These are phyloP conservation scores for Speleostelium caveatum DNA, from an alignment of 78 protist species.

Conservation along the genomic window DNA sequence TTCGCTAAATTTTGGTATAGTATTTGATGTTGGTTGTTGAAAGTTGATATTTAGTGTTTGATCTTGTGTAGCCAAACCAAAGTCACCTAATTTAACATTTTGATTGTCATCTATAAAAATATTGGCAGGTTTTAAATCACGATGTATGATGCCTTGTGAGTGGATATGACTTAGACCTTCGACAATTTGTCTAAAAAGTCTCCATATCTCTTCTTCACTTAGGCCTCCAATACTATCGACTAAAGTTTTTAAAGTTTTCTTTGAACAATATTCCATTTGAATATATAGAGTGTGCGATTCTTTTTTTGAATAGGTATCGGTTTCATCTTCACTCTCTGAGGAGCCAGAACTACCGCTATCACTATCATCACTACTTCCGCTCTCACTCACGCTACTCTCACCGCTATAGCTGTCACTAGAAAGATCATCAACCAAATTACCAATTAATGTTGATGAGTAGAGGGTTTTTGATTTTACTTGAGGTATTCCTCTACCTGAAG, in stretches of 20 bases:
- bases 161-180: constrained; percentile 85
- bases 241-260: constrained; percentile 59
- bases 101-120: constrained; percentile 81
- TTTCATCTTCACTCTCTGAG: not conserved
- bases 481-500: too few species aligned
- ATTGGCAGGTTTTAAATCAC: constrained; percentile 79
- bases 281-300: constrained; percentile 76
- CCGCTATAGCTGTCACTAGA: not conserved
- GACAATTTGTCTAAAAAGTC: constrained; percentile 79
- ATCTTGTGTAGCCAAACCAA: constrained; percentile 73
- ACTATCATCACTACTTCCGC: not conserved
- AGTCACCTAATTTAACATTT: constrained; percentile 82
- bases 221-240: constrained; percentile 33
- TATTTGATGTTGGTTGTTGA: not conserved
- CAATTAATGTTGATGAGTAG: too few species aligned
- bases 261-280: constrained; percentile 87
- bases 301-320: not conserved
- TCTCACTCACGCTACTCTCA: not conserved
- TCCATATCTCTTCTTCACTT: constrained; percentile 70
- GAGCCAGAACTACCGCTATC: not conserved
- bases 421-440: too few species aligned
- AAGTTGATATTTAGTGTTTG: not conserved
- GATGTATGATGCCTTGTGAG: constrained; percentile 80
- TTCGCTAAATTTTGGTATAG: not conserved
- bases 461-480: too few species aligned